These are phyloP conservation scores for Schizosaccharomyces octosporus DNA, from an alignment of 805 yeast species.

Conservation along the genomic window DNA sequence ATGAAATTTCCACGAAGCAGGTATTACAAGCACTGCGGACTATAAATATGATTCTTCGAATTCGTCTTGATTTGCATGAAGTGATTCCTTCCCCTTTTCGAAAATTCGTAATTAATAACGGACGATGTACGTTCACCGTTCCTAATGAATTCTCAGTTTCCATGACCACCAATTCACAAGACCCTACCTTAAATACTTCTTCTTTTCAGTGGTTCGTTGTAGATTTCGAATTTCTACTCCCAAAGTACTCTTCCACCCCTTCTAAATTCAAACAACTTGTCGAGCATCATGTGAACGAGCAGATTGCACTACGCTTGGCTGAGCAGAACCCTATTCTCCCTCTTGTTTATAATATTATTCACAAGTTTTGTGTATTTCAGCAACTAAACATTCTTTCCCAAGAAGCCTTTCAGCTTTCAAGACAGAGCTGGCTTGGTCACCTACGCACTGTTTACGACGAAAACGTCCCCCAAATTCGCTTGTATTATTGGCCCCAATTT, in stretches of 20 bases:
- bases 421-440: neutral
- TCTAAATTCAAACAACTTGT: neutral
- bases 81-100: constrained; percentile 38
- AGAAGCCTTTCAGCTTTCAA: neutral
- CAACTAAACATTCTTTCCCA: neutral
- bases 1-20: constrained; percentile 12
- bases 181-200: neutral
- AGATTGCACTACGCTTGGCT: neutral
- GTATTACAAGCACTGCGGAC: constrained; percentile 38
- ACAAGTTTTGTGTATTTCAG: neutral
- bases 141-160: constrained; percentile 26
- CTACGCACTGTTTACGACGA: neutral
- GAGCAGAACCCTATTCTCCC: neutral
- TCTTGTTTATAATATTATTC: neutral
- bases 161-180: neutral
- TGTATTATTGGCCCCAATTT: neutral
- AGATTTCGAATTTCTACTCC: neutral
- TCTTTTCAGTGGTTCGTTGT: neutral
- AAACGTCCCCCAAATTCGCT: neutral
- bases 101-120: constrained; percentile 44
- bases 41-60: constrained; percentile 46
- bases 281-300: neutral
- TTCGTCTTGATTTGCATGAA: constrained; percentile 42
- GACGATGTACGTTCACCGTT: constrained; percentile 43
- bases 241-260: neutral